Evolutionary conservation across 129 eudicot genomes (phyloP).

Genomic region (Heracleum sosnowskyi): DNA sequence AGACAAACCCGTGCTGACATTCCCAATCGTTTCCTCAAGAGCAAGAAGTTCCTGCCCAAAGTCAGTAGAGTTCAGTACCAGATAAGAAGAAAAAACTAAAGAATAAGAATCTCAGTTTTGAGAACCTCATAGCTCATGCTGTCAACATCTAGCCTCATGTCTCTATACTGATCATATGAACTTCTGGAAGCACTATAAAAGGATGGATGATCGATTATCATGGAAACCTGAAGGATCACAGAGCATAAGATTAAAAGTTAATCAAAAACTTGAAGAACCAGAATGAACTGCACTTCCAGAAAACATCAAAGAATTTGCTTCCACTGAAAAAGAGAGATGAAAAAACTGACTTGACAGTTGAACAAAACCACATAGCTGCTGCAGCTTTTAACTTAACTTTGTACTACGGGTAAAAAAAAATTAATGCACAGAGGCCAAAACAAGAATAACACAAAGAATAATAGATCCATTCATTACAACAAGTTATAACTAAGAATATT

Average conservation of each 20-base stretch:
- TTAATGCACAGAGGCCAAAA: background rate
- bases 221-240: slow-evolving; percentile 16
- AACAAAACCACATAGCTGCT: background rate
- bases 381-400: no score
- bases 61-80: background rate
- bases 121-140: slow-evolving; percentile 49
- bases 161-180: slow-evolving; percentile 42
- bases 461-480: background rate
- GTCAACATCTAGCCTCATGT: slow-evolving; percentile 55
- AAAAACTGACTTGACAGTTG: background rate
- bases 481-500: background rate
- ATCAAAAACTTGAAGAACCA: background rate
- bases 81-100: background rate
- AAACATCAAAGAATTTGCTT: background rate
- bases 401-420: no score
- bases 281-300: background rate
- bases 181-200: slow-evolving; percentile 27
- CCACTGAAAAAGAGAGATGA: background rate
- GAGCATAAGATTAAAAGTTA: background rate
- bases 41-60: slow-evolving; percentile 44
- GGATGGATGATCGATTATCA: slow-evolving; percentile 30
- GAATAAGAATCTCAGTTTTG: background rate
- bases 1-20: slow-evolving; percentile 45
- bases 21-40: slow-evolving; percentile 49
- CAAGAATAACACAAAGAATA: background rate